These are phyloP conservation scores for Tricladium varicosporioides DNA, from an alignment of 2,329 filamentous ascomycete species.

Conservation along the genomic window DNA sequence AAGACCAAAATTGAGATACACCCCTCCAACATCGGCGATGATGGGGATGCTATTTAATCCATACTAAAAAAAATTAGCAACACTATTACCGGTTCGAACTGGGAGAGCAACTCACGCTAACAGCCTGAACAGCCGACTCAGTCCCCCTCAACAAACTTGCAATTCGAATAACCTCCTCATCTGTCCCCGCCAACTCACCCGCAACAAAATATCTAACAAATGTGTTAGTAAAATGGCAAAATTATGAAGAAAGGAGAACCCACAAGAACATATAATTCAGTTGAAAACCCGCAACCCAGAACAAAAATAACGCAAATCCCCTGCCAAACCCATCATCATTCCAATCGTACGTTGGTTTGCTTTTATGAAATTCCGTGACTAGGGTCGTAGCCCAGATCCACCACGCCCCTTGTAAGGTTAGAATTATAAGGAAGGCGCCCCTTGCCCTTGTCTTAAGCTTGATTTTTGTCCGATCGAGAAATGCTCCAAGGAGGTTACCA, in stretches of 20 bases:
- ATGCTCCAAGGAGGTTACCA: constrained; percentile 61
- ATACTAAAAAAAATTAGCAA: constrained; percentile 43
- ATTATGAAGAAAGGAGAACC: constrained; percentile 25
- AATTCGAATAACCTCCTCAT: constrained; percentile 66
- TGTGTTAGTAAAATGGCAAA: neutral
- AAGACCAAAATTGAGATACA: constrained; percentile 69
- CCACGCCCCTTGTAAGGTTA: constrained; percentile 60
- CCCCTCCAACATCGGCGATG: constrained; percentile 62
- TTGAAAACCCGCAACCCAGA: constrained; percentile 67
- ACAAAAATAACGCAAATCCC: constrained; percentile 65
- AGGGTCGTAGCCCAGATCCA: constrained; percentile 71
- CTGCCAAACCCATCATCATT: constrained; percentile 58
- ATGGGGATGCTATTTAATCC: constrained; percentile 60
- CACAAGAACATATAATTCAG: constrained; percentile 71
- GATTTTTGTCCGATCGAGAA: constrained; percentile 25
- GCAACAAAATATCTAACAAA: constrained; percentile 63
- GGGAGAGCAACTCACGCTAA: constrained; percentile 47
- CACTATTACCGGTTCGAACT: neutral
- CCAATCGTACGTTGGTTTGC: constrained; percentile 66
- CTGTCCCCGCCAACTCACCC: constrained; percentile 58
- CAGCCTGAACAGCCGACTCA: constrained; percentile 70
- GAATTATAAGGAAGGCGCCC: constrained; percentile 26
- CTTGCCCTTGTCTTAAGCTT: constrained; percentile 27
- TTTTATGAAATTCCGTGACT: constrained; percentile 57
- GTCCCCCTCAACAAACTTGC: constrained; percentile 67